Percentiles rank a stretch among this genome's conserved stretches.
Conservation (phyloP, 805 yeast genomes). For the Starmerella bacillaris region DNA sequence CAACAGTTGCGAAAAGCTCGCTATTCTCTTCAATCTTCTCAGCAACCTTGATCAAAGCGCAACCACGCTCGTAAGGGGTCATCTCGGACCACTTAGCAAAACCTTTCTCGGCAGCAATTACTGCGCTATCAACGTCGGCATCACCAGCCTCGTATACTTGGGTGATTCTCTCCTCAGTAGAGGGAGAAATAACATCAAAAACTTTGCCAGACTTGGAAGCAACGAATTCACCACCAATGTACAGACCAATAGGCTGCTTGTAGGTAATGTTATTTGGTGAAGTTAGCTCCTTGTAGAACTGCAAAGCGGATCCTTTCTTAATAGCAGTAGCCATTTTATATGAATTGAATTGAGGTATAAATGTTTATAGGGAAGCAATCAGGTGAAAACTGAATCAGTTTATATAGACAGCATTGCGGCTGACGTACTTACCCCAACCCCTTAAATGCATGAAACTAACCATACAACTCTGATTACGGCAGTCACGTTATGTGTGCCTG, state of each 20-base stretch:
- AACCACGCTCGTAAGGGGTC: slow-evolving; percentile 52
- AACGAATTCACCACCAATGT: slow-evolving; percentile 51
- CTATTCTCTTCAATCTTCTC: slow-evolving; percentile 57
- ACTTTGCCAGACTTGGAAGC: slow-evolving; percentile 40
- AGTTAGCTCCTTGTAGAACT: slow-evolving; percentile 9
- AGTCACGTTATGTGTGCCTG: no score
- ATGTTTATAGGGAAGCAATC: no score
- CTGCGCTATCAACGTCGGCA: slow-evolving; percentile 73
- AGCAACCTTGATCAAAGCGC: slow-evolving; percentile 51
- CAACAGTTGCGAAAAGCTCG: slow-evolving; percentile 61
- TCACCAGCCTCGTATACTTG: slow-evolving; percentile 57
- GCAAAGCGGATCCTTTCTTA: slow-evolving; percentile 1
- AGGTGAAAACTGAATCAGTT: no score
- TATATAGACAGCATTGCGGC: not conserved
- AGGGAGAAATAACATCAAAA: slow-evolving; percentile 47
- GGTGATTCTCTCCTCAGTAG: slow-evolving; percentile 55
- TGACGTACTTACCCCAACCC: not conserved
- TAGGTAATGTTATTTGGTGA: slow-evolving; percentile 25
- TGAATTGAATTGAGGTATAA: no score
- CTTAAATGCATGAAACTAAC: not conserved
- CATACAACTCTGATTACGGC: no score
- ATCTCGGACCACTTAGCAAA: slow-evolving; percentile 50
- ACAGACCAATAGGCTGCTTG: slow-evolving; percentile 58
- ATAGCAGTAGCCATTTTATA: not conserved
- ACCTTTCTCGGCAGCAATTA: slow-evolving; percentile 66